phyloP scores from a whole-genome alignment of 169 alveolate species.

The Plasmodium inui region DNA sequence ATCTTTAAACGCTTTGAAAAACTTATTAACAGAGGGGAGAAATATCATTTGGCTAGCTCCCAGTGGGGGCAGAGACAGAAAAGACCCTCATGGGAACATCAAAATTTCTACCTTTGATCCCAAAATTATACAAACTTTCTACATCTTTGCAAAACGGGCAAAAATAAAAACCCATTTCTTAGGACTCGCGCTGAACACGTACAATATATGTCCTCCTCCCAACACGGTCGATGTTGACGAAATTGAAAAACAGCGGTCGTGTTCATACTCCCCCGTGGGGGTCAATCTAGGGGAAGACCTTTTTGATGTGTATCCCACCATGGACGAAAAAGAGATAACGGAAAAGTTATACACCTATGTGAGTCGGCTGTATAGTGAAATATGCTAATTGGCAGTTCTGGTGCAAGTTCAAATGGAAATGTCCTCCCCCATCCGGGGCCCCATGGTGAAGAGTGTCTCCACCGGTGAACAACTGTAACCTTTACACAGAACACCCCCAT shows the following conservation, averaged over 20 bases:
- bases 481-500: not conserved
- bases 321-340: conserved; percentile 27
- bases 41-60: conserved; percentile 74
- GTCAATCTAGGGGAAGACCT: conserved; percentile 61
- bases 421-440: not conserved
- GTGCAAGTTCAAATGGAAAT: not conserved
- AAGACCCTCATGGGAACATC: conserved; percentile 36
- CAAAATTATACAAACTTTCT: conserved; percentile 63
- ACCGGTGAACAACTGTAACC: not conserved
- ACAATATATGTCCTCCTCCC: conserved; percentile 74
- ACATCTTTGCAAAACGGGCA: conserved; percentile 71
- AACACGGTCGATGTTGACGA: conserved; percentile 72
- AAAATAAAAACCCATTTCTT: conserved; percentile 65
- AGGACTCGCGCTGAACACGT: conserved; percentile 73
- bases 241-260: conserved; percentile 71
- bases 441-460: not conserved
- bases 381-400: not conserved
- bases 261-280: conserved; percentile 53
- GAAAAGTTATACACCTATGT: conserved; percentile 44
- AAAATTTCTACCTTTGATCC: conserved; percentile 69
- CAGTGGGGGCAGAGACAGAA: conserved; percentile 74
- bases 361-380: conserved; percentile 31
- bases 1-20: conserved; percentile 60
- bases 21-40: conserved; percentile 57
- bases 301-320: conserved; percentile 64